Evolutionary conservation across 441 rosid species (phyloP), one percentile per base, ranked within the genome.

Genomic region (Jatropha multifida): DNA sequence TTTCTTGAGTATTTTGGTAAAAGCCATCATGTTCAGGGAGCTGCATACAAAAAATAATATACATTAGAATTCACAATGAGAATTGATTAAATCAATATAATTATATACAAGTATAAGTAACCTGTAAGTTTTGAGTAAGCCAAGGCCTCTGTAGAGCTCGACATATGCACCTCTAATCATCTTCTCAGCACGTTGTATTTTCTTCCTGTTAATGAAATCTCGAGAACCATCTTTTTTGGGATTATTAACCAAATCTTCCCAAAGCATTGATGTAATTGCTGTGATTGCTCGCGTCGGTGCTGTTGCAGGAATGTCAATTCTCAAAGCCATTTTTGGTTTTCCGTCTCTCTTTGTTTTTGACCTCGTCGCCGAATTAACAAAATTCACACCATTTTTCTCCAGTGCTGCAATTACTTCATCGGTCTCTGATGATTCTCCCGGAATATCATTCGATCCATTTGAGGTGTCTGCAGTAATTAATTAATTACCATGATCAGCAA

Each of bases 1-100:
- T 86, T 96, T 96, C 89, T 96, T 96, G 69, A 96, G 83, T 73
- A 96, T 96, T 81, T 96, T 96, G 2, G 93, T 85, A 68, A 94
- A 96, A 23, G 99, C 98, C 83, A 89, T 78, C 98, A 91, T 92
- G 73, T 96, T 96, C 63, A 96, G 76, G 32, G 98, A 88, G 85
- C 98, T 94, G 94, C 64, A 65, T 38, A 0, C 81, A 84, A 81
- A 42, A 68, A 79, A 48, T 68, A 65, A 11, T 7, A 44, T 44
- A 3, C 7, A 42, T 42, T 4, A 42, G 46, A 32, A 32, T 32
- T 32, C 32, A 32, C 2, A 32, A 32, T 32, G 1, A 32, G 0
- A 32, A 15, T 52, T 52, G 14, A 52, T 4, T 13, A 52, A 52
- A 52, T 51, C 12, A 44, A 46, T 48, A 48, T 15, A 14, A 52